Base-by-base conservation (phyloP, 306 rosid species). In the Inga oerstediana region DNA sequence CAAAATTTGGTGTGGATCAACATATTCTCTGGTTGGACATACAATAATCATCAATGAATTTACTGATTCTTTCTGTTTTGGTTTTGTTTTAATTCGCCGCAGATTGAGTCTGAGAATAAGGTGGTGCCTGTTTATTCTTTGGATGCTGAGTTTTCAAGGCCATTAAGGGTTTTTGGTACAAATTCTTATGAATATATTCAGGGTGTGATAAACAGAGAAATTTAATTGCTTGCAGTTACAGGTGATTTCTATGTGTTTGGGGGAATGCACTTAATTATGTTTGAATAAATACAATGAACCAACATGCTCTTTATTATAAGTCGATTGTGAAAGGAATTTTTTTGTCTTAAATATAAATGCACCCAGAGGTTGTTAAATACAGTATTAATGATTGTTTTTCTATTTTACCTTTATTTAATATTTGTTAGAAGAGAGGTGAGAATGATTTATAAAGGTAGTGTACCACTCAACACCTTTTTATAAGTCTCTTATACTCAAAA, bases 111-210 rank as follows among this genome's bases (percentile, higher is more conserved):
- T 44, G 87, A 79, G 83, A 91, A 91, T 83, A 89, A 92, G 90
- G 97, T 90, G 1, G 59, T 89, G 64, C 83, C 94, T 52, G 82
- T 96, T 82, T 89, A 87, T 87, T 85, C 93, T 76, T 84, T 96
- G 86, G 94, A 89, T 68, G 97, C 99, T 15, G 98, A 96, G 83
- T 96, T 96, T 88, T 82, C 99, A 20, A 88, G 88, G 85, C 99
- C 98, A 7, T 80, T 91, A 37, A 94, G 97, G 99, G 62, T 86
- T 80, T 97, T 91, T 72, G 99, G 98, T 37, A 78, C 54, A 56
- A 94, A 92, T 83, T 97, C 99, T 79, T 97, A 91, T 89, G 99
- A 91, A 67, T 59, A 92, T 72, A 79, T 92, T 82, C 85, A 79
- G 45, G 91, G 86, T 70, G 62, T 70, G 62, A 59, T 62, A 82